These are phyloP conservation scores for Chrysoporthe cubensis DNA, from an alignment of 2,329 filamentous ascomycete species.

Conservation along the genomic window DNA sequence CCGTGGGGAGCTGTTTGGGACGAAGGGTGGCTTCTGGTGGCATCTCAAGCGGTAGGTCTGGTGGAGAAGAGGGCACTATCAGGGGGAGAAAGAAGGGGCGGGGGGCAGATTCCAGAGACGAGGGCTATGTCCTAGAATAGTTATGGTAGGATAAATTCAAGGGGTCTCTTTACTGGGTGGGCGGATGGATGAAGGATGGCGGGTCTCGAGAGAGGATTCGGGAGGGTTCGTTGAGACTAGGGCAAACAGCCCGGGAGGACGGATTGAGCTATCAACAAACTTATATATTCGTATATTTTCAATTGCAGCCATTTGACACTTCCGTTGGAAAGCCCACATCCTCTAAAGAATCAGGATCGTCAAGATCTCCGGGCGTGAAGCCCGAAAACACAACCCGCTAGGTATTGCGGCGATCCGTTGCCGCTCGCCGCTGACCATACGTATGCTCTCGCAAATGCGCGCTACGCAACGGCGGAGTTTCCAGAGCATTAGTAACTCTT, in stretches of 20 bases:
- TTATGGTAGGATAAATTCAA: not conserved
- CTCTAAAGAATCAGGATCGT: not conserved
- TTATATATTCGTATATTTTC: too few relatives aligned
- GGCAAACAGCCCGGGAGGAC: not conserved
- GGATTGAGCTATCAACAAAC: too few relatives aligned
- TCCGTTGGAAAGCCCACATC: not conserved
- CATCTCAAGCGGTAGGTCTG: too few relatives aligned
- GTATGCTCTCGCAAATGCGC: conserved; percentile 21
- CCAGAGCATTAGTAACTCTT: not conserved
- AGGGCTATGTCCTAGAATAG: not conserved
- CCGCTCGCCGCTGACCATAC: not conserved
- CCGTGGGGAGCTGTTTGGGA: conserved; percentile 19
- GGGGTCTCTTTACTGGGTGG: too few relatives aligned
- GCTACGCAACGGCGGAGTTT: conserved; percentile 12
- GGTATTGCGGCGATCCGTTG: not conserved
- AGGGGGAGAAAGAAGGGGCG: too few relatives aligned
- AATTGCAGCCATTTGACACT: too few relatives aligned
- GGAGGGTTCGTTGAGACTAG: too few relatives aligned
- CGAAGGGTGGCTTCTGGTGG: not conserved
- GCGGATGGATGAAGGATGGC: too few relatives aligned
- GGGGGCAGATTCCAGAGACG: not conserved
- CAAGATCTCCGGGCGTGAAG: not conserved
- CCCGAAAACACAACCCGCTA: not conserved
- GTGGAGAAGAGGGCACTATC: too few relatives aligned
- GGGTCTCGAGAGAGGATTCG: too few relatives aligned